Conservation (phyloP, 176 grass and related monocot species). For the Phoenix dactylifera region DNA sequence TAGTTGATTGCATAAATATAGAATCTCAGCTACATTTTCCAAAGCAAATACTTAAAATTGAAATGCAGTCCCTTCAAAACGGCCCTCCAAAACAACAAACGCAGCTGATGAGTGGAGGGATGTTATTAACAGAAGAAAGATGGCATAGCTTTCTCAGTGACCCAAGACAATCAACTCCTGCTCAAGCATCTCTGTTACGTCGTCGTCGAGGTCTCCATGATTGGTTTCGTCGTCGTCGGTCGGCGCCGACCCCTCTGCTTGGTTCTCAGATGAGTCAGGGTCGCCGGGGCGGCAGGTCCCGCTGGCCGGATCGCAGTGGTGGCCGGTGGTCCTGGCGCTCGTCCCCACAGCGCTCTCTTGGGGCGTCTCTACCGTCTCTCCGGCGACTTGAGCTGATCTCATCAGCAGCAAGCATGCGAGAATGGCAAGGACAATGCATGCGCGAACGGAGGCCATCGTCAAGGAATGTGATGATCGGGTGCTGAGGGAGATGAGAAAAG, state of each 20-base stretch:
- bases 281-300: slow-evolving; percentile 47
- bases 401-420: slow-evolving; percentile 29
- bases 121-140: too few species aligned
- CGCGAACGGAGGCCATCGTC: slow-evolving; percentile 22
- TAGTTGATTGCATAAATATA: too few species aligned
- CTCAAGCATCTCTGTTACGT: slow-evolving; percentile 31
- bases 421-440: slow-evolving; percentile 22
- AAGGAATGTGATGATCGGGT: too few species aligned
- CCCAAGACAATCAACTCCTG: slow-evolving; percentile 42
- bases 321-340: not conserved
- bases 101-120: too few species aligned
- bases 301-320: slow-evolving; percentile 22
- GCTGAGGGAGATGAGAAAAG: too few species aligned
- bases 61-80: too few species aligned
- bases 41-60: too few species aligned
- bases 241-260: slow-evolving; percentile 43
- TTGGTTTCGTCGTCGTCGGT: slow-evolving; percentile 16
- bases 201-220: not conserved
- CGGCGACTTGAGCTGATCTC: slow-evolving; percentile 5
- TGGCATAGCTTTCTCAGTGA: slow-evolving; percentile 24
- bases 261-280: slow-evolving; percentile 41
- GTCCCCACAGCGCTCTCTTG: too few species aligned
- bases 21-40: too few species aligned
- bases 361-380: too few species aligned
- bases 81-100: too few species aligned